Base-by-base conservation (phyloP, 225 moss, liverwort and hornwort genomes). In the Bryum argenteum region DNA sequence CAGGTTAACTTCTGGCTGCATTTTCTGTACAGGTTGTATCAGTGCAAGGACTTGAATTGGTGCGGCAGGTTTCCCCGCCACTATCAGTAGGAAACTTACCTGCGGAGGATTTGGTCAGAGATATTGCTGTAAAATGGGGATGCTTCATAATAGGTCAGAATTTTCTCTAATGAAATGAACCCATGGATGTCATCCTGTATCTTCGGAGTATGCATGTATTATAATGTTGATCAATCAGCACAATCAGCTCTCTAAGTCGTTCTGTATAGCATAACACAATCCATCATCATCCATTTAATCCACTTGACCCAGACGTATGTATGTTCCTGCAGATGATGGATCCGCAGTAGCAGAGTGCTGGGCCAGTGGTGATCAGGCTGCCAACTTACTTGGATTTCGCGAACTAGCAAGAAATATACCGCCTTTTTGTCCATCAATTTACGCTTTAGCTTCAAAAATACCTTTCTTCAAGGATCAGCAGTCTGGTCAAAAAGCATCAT, bases 331-430 rank as follows among this genome's bases (percentile, higher is more conserved):
- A 93, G 93, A 93, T 89, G 93, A 93, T 79, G 93, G 93, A 44
- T 91, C 84, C 19, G 89, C 89, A 59, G 80, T 89, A 69, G 91
- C 84, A 16, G 82, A 93, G 60, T 93, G 93, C 66, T 93, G 93
- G 90, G 83, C 93, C 17, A 68, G 17, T 41, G 87, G 83, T 64
- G 85, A 87, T 66, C 81, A 80, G 22, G 93, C 93, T 48, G 87
- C 83, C 50, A 68, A 75, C 51, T 66, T 93, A 40, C 91, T 91
- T 71, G 85, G 89, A 57, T 64, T 89, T 58, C 73, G 72, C 39
- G 71, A 21, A 81, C 69, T 71, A 66, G 59, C 71, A 54, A 57
- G 65, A 23, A 37, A 76, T 62, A 64, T 75, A 65, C 50, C 55
- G 60, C 57, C 70, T 33, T 43, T 41, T 39, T 62, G 78, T 69